Evolutionary conservation across 164 flowering plant species (phyloP), one percentile per base, ranked within the genome.

Genomic region (Aristolochia fimbriata): DNA sequence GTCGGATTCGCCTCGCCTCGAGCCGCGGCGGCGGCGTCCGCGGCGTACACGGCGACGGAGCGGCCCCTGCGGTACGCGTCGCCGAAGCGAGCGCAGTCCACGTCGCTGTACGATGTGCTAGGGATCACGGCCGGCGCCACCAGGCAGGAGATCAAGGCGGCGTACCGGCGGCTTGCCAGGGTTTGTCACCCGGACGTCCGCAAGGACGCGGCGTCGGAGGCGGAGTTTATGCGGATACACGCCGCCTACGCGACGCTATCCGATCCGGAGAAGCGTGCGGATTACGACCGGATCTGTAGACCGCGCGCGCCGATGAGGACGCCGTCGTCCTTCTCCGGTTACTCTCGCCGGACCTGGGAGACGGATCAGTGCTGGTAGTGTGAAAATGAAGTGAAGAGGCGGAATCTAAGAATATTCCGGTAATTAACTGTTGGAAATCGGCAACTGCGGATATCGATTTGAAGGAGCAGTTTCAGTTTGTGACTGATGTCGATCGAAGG

Each of bases 51-150:
- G 19, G 23, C 65, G 12, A 16, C 68, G 11, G 59, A 19, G 11
- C 50, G n/a, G 6, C 27, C 62, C 2, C 31, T 54, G 5, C 17
- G 45, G 25, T 41, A 11, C 47, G 25, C 21, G 6, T 30, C 46
- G n/a, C 43, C 60, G 52, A 17, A 17, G 8, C 2, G 52, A 20
- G 2, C 52, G 52, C 6, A 11, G 19, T 10, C 67, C 7, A 51
- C 73, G 15, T 83, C 96, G 7, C 77, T 80, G 4, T 86, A 86
- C 71, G 86, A 84, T 8, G 82, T 86, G 2, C 79, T 88, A 16
- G 91, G 96, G 55, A 57, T 88, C 1, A 71, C 58, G n/a, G 59
- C 48, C 53, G 83, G 77, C 3, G 91, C 96, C 58, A 64, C 87
- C 47, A 59, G 59, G 52, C 77, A 78, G 47, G 91, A 86, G 71